Percentiles rank a stretch among this genome's conserved stretches.
phyloP scores from a whole-genome alignment of 2,329 filamentous ascomycete species.

The Pestalotiopsis sp. region DNA sequence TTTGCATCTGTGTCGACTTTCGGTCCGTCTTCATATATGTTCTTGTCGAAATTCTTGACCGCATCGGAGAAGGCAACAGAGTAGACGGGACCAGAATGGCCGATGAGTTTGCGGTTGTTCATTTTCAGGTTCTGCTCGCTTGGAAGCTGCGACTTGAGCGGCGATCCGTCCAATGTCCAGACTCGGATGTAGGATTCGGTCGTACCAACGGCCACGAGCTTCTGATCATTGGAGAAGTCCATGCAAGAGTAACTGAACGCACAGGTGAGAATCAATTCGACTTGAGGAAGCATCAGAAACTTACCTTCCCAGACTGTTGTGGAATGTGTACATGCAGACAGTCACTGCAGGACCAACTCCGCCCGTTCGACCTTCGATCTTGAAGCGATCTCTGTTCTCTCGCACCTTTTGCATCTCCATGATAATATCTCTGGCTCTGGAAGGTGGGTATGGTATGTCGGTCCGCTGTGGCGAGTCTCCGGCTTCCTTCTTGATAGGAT shows the following conservation, averaged over 20 bases:
- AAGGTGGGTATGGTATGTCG: conserved; percentile 84
- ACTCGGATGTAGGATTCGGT: conserved; percentile 94
- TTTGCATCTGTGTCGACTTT: conserved; percentile 61
- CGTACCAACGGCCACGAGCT: conserved; percentile 85
- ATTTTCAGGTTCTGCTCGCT: conserved; percentile 62
- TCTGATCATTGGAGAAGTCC: conserved; percentile 91
- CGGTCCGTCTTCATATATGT: conserved; percentile 53
- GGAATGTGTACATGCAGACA: conserved; percentile 97
- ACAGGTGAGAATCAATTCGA: background rate
- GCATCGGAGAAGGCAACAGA: conserved; percentile 82
- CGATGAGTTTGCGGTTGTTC: conserved; percentile 74
- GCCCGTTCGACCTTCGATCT: conserved; percentile 81
- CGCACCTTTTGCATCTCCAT: conserved; percentile 94
- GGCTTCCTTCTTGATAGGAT: conserved; percentile 84
- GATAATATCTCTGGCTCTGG: conserved; percentile 84
- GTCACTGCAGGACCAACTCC: conserved; percentile 83
- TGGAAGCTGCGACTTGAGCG: conserved; percentile 69
- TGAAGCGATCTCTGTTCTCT: conserved; percentile 90
- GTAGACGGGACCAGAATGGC: conserved; percentile 89
- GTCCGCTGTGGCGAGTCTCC: conserved; percentile 79
- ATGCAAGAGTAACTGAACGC: conserved; percentile 77
- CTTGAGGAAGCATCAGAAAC: conserved; percentile 27
- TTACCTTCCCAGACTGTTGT: conserved; percentile 91
- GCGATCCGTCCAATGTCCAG: conserved; percentile 86
- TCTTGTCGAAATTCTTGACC: conserved; percentile 57